Evolutionary conservation across 148 eudicot genomes (phyloP), one percentile per base, ranked within the genome.

Genomic region (Camellia granthamiana): DNA sequence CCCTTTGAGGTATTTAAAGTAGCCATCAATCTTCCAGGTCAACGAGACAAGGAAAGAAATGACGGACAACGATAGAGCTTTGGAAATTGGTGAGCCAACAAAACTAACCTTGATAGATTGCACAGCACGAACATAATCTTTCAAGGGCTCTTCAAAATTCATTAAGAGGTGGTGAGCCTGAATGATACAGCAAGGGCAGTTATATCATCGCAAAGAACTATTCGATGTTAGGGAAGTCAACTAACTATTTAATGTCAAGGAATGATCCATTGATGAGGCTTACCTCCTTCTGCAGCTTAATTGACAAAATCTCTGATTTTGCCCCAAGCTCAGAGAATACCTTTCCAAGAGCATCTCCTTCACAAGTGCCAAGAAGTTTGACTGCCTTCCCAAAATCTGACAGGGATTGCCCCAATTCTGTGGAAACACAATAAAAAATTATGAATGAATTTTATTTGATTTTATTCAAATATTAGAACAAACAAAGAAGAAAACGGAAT

Each of bases 71-170:
- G 23, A 69, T 11, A 41, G n/a, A 5, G 72, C 5, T 68, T 38
- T 2, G 16, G 42, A 71, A 23, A 59, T 7, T 58, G n/a, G 74
- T 62, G 15, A 63, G 59, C 72, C 78, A 80, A 68, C 52, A 74
- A 81, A 77, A 63, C 80, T 78, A 49, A 91, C 99, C 95, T 96
- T 96, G 70, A 96, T 93, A 75, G 99, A 96, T 74, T 96, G 99
- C 88, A 96, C 97, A 72, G 94, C 95, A 64, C 94, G 97, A 55
- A 96, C 97, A 89, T 92, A 96, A 84, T 93, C 98, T 84, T 96
- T 96, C 85, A 96, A 82, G 44, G 99, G 99, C 84, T 96, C 99
- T 90, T 93, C 99, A 81, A 96, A 96, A 79, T 91, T 92, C 98
- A 96, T 93, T 80, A 95, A 77, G 73, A 95, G 89, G 85, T 93